Evolutionary conservation across 306 rosid genomes (phyloP), one percentile per base, ranked within the genome.

Genomic region (Cicer judaicum): DNA sequence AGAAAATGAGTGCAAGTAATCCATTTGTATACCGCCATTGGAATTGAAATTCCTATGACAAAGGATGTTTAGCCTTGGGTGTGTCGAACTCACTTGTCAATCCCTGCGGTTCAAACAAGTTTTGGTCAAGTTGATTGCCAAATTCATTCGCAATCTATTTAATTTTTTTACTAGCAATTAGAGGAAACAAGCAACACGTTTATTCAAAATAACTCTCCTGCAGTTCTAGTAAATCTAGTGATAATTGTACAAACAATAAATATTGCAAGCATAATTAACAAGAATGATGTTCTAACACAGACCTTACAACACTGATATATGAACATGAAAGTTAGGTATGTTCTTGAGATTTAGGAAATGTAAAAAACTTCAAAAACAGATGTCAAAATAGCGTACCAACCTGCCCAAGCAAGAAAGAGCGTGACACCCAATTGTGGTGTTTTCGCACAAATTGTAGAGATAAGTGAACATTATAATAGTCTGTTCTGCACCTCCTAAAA

Each of bases 401-500:
- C 94, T 42, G 84, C 84, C 96, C 95, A 90, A 64, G 96, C 85
- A 61, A 90, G 82, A 84, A 83, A 94, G 59, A 94, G 84, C 64
- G 72, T 43, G 18, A 67, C 10, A 40, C 99, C 99, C 38, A 94
- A 77, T 36, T 84, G 82, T 2, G 92, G 89, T 46, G 7, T 65
- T 78, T 69, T 80, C 76, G 80, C 90, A 79, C 75, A 92, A 89
- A 68, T 10, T 76, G 86, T 84, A 92, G 74, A 94, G 68, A 41
- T 90, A 92, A 47, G 70, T 87, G 81, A 90, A 94, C 99, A 94
- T 92, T 64, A 94, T 90, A 54, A 90, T 91, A 18, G 99, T 94
- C 4, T 97, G 97, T 71, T 94, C 99, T 48, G 99, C 99, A 80
- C 92, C 99, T 72, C 99, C 99, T 64, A 94, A 49, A 66, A 94